A percentile compares a stretch with the other conserved stretches of the same genome.
Evolutionary conservation across 2,329 filamentous ascomycete genomes (phyloP).

Genomic region (Hypocrella siamensis): DNA sequence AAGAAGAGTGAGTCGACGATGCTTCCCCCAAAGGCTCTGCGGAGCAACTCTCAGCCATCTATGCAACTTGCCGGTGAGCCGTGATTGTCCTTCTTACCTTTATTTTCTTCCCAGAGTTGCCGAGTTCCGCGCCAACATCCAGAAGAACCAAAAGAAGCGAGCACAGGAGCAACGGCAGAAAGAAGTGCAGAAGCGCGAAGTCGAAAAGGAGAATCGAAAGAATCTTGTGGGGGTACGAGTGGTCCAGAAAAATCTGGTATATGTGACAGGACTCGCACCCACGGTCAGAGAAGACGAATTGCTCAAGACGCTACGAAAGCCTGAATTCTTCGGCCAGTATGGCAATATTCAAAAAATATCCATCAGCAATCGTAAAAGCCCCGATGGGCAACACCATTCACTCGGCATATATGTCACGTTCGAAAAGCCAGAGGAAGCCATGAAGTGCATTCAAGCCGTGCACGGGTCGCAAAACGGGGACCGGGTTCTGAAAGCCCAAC

Average conservation of each 20-base stretch:
- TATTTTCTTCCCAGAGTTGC: constrained; percentile 36
- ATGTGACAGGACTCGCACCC: constrained; percentile 87
- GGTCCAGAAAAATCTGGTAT: constrained; percentile 96
- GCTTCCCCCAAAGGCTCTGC: too few species aligned
- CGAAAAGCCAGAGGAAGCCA: constrained; percentile 78
- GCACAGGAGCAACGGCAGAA: constrained; percentile 74
- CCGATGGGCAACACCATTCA: constrained; percentile 62
- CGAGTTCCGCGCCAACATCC: constrained; percentile 61
- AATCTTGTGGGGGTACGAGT: constrained; percentile 91
- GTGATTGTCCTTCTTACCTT: neutral
- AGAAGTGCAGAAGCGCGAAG: constrained; percentile 90
- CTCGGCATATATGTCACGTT: constrained; percentile 99
- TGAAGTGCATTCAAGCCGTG: constrained; percentile 77
- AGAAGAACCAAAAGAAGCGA: constrained; percentile 87
- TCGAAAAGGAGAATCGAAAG: constrained; percentile 88
- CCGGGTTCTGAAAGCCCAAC: constrained; percentile 59
- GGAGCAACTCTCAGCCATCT: too few species aligned
- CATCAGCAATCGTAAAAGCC: constrained; percentile 83
- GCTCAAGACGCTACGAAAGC: constrained; percentile 74
- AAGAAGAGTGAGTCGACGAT: constrained; percentile 85
- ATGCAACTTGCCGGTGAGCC: too few species aligned
- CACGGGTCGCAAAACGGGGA: constrained; percentile 89
- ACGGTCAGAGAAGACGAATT: constrained; percentile 86
- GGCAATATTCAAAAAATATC: constrained; percentile 98
- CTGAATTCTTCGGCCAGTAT: constrained; percentile 95